Percentiles rank a stretch among this genome's conserved stretches.
Evolutionary conservation across 345 rosid species (phyloP).

Genomic region (Salix koriyanagi): DNA sequence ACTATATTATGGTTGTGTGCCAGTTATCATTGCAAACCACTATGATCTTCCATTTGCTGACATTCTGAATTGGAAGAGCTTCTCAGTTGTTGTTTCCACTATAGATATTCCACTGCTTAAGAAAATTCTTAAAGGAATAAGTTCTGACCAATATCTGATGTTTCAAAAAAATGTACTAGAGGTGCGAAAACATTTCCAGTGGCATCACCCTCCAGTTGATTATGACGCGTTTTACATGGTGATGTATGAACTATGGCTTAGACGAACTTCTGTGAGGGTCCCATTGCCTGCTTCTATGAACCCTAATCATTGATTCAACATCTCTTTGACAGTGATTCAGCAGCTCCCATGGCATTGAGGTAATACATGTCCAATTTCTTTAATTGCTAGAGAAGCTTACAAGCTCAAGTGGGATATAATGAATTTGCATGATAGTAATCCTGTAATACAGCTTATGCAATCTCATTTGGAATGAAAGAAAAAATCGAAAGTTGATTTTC

Average conservation of each 20-base stretch:
- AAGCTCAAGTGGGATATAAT: not conserved
- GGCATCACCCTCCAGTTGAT: conserved; percentile 40
- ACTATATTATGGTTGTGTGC: conserved; percentile 47
- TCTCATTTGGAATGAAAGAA: not conserved
- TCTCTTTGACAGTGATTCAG: not conserved
- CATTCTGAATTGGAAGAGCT: conserved; percentile 49
- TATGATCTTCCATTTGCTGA: conserved; percentile 55
- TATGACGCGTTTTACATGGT: conserved; percentile 51
- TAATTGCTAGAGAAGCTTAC: not conserved
- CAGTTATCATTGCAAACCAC: conserved; percentile 53
- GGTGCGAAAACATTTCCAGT: conserved; percentile 52
- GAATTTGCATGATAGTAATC: not conserved
- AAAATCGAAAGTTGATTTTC: not conserved
- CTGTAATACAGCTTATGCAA: not conserved
- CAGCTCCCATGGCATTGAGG: not conserved
- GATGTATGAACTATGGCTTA: conserved; percentile 56
- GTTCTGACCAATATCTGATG: conserved; percentile 18
- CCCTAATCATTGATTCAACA: not conserved
- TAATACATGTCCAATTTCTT: not conserved
- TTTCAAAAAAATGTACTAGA: conserved; percentile 38
- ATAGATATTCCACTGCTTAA: conserved; percentile 49
- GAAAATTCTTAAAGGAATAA: conserved; percentile 35
- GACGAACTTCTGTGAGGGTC: conserved; percentile 34
- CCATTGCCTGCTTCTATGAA: not conserved
- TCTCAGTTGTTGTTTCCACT: conserved; percentile 43